phyloP scores from a whole-genome alignment of 495 filamentous ascomycete genomes.

The Copromyces sp. region DNA sequence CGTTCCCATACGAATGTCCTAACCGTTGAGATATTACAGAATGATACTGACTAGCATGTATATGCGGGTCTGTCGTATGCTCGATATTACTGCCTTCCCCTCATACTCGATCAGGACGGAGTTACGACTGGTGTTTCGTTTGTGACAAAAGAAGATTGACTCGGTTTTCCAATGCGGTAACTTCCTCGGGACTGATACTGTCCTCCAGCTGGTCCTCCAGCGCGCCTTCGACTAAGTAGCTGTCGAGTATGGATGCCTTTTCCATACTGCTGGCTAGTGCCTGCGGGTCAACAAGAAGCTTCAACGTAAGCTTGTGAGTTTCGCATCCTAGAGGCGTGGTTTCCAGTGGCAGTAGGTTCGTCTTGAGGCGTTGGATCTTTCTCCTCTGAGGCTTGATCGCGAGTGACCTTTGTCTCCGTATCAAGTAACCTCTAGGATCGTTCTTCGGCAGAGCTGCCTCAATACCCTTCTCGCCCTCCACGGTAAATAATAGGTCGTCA shows the following conservation, averaged over 20 bases:
- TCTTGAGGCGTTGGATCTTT: constrained; percentile 29
- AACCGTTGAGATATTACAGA: neutral
- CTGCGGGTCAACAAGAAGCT: constrained; percentile 6
- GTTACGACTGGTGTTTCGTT: neutral
- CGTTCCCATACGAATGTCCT: neutral
- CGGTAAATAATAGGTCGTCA: neutral
- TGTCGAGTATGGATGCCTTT: constrained; percentile 3
- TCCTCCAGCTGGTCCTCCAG: neutral
- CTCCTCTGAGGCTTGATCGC: constrained; percentile 12
- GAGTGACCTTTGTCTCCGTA: constrained; percentile 29
- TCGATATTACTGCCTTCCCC: neutral
- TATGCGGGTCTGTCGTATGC: neutral
- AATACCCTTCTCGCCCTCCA: neutral
- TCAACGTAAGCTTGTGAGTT: constrained; percentile 16
- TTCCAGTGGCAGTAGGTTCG: constrained; percentile 37
- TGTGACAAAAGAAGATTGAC: constrained; percentile 1
- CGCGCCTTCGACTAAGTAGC: constrained; percentile 5
- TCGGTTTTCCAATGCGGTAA: neutral
- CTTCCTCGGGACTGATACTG: neutral
- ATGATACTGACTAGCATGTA: neutral
- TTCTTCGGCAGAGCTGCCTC: constrained; percentile 20
- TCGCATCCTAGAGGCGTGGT: constrained; percentile 21
- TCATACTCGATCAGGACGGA: neutral
- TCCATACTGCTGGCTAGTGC: neutral
- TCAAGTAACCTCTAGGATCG: constrained; percentile 32